Percentiles rank a stretch among this genome's conserved stretches.
These are phyloP conservation scores for Clathrus columnatus DNA, from an alignment of 768 basidiomycete genomes.

Conservation along the genomic window DNA sequence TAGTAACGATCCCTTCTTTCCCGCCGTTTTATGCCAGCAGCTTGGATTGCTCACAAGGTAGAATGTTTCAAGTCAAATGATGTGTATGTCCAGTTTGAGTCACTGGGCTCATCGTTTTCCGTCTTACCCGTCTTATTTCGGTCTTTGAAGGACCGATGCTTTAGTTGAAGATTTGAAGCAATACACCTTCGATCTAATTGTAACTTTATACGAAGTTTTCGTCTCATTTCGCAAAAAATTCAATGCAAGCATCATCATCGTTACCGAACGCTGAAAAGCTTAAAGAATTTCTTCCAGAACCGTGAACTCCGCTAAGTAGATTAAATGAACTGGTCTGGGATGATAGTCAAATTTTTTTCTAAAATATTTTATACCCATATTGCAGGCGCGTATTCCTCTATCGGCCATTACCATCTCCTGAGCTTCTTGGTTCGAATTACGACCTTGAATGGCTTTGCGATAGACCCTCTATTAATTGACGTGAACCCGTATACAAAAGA, in stretches of 20 bases:
- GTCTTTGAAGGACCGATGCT: conserved; percentile 51
- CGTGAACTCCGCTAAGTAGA: conserved; percentile 62
- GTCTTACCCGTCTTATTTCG: too few relatives aligned
- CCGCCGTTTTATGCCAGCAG: too few relatives aligned
- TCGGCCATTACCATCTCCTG: conserved; percentile 56
- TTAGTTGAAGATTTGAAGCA: conserved; percentile 24
- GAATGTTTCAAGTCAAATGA: too few relatives aligned
- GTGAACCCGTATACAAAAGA: conserved; percentile 45
- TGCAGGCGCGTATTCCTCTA: conserved; percentile 49
- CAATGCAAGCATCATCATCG: conserved; percentile 41
- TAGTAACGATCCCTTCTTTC: too few relatives aligned
- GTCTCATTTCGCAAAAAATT: conserved; percentile 18
- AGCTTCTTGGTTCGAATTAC: conserved; percentile 61
- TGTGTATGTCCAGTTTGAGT: too few relatives aligned
- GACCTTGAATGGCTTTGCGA: conserved; percentile 57
- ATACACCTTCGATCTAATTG: conserved; percentile 63
- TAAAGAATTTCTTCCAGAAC: conserved; percentile 51
- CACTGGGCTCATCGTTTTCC: too few relatives aligned
- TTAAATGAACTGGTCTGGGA: conserved; percentile 58
- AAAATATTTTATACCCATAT: neutral
- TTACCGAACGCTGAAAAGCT: conserved; percentile 60
- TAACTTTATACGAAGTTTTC: conserved; percentile 59
- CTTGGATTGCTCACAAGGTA: too few relatives aligned
- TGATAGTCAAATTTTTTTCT: conserved; percentile 4
- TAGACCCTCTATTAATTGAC: conserved; percentile 64